These are phyloP conservation scores for Alternaria tenuissima DNA, from an alignment of 2,329 filamentous ascomycete genomes.

Conservation along the genomic window DNA sequence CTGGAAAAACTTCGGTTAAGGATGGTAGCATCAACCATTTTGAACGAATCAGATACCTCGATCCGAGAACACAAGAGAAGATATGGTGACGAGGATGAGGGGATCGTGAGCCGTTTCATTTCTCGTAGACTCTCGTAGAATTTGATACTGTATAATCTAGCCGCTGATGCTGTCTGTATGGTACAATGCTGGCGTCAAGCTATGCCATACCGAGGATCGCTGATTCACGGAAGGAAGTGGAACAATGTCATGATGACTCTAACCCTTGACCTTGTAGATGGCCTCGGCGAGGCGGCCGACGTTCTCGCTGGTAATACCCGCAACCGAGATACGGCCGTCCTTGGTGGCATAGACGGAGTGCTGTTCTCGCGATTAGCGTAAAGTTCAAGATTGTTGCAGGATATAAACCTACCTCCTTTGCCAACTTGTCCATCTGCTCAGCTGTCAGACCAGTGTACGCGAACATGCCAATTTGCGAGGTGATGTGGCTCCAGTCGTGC, in stretches of 20 bases:
- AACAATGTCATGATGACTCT: conserved; percentile 22
- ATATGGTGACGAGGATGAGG: not conserved
- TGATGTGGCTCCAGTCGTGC: conserved; percentile 99
- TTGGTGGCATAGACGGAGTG: conserved; percentile 98
- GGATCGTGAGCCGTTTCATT: conserved; percentile 13
- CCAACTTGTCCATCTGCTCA: conserved; percentile 89
- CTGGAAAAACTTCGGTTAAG: conserved; percentile 6
- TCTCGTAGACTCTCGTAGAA: conserved; percentile 18
- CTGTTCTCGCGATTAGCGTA: conserved; percentile 46
- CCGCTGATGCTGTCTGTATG: conserved; percentile 19
- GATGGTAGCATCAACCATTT: not conserved
- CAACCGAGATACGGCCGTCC: conserved; percentile 86
- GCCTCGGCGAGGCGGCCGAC: conserved; percentile 82
- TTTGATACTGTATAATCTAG: conserved; percentile 21
- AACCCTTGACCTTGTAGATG: conserved; percentile 83
- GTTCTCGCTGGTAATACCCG: conserved; percentile 81
- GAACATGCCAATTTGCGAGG: conserved; percentile 97
- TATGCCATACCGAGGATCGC: conserved; percentile 15
- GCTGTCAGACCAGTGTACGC: conserved; percentile 93
- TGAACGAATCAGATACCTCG: not conserved
- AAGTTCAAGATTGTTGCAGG: not conserved
- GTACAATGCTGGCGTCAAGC: conserved; percentile 22
- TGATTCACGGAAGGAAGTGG: conserved; percentile 18
- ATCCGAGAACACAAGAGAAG: conserved; percentile 1
- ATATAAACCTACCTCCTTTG: conserved; percentile 73